Evolutionary conservation across 2,329 filamentous ascomycete species (phyloP).

Genomic region (Lojkania enalia): DNA sequence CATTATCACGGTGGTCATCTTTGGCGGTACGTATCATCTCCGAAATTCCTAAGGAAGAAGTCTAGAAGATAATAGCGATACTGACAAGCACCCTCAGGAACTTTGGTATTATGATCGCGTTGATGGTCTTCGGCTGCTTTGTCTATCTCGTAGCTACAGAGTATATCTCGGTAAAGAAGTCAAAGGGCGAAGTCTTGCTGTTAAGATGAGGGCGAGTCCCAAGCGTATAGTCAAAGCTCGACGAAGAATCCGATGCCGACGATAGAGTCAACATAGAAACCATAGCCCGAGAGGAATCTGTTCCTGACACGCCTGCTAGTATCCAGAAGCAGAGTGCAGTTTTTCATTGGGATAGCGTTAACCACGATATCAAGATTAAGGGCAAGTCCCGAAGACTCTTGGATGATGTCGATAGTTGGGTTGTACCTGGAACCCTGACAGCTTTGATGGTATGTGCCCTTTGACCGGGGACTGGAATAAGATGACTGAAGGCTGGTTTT

Average conservation of each 20-base stretch:
- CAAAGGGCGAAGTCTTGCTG: slow-evolving; percentile 49
- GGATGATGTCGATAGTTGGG: slow-evolving; percentile 82
- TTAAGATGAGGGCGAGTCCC: slow-evolving; percentile 42
- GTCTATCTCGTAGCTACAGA: slow-evolving; percentile 45
- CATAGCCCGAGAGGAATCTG: slow-evolving; percentile 49
- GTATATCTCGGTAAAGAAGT: slow-evolving; percentile 46
- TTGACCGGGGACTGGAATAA: background rate
- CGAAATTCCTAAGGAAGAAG: background rate
- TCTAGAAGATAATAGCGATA: background rate
- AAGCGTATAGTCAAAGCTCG: slow-evolving; percentile 9
- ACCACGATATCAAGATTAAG: slow-evolving; percentile 75
- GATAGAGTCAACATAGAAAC: slow-evolving; percentile 40
- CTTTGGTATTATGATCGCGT: slow-evolving; percentile 46
- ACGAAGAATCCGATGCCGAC: slow-evolving; percentile 15
- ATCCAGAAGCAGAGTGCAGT: slow-evolving; percentile 66
- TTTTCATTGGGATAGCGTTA: slow-evolving; percentile 81
- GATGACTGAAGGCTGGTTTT: background rate
- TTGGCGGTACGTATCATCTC: slow-evolving; percentile 29
- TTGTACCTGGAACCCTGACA: slow-evolving; percentile 78
- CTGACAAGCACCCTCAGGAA: slow-evolving; percentile 31
- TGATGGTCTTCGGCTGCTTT: slow-evolving; percentile 38
- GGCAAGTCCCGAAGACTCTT: slow-evolving; percentile 71
- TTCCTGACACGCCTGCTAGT: slow-evolving; percentile 27
- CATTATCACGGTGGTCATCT: slow-evolving; percentile 31
- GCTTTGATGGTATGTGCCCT: slow-evolving; percentile 67